These are phyloP conservation scores for Symbiodinium pilosum DNA, from an alignment of 73 alveolate genomes.

Conservation along the genomic window DNA sequence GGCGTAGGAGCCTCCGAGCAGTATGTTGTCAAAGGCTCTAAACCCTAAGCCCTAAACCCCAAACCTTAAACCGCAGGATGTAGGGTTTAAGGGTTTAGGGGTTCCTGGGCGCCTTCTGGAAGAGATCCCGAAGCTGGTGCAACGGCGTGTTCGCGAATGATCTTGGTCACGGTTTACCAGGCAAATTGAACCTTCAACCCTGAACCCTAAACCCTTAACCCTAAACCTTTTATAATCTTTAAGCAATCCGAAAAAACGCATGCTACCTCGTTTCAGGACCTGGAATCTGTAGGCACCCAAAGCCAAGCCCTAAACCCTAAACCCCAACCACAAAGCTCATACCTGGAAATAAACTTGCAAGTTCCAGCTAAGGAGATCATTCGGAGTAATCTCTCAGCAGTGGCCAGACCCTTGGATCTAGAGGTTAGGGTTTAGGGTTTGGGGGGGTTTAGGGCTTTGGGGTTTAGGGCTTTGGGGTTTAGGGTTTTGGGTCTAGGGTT, in stretches of 20 bases:
- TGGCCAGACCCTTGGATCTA: slow-evolving; percentile 62
- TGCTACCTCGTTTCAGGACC: too few species aligned
- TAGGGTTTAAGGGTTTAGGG: neutral
- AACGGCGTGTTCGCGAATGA: too few species aligned
- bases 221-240: too few species aligned
- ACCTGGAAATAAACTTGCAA: neutral
- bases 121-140: too few species aligned
- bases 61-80: too few species aligned
- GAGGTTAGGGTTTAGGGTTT: neutral
- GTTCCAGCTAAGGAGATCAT: slow-evolving; percentile 97
- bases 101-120: too few species aligned
- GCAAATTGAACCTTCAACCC: too few species aligned
- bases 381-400: slow-evolving; percentile 98
- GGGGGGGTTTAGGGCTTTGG: neutral
- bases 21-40: too few species aligned
- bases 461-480: neutral
- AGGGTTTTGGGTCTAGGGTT: neutral
- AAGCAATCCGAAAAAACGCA: too few species aligned
- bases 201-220: slow-evolving; percentile 95
- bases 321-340: neutral
- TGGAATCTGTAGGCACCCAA: neutral
- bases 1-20: neutral
- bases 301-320: neutral
- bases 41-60: too few species aligned
- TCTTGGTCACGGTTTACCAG: too few species aligned